These are phyloP conservation scores for Flagelloscypha sp. DNA, from an alignment of 768 basidiomycete species.

Conservation along the genomic window DNA sequence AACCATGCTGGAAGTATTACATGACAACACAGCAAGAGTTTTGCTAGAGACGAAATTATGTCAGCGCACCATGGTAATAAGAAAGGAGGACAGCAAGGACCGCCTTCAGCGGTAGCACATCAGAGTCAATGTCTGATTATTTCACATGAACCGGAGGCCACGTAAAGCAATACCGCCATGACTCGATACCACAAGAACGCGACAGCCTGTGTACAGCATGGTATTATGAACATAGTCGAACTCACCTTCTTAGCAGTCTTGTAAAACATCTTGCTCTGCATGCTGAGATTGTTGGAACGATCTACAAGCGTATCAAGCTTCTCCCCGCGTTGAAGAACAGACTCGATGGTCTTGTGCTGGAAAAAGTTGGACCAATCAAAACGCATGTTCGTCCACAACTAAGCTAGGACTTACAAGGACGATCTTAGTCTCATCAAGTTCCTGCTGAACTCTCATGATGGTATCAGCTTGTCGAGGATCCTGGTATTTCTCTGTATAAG, in stretches of 20 bases:
- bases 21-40: slow-evolving; percentile 91
- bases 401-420: slow-evolving; percentile 58
- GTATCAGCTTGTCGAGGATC: slow-evolving; percentile 96
- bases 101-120: no score
- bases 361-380: slow-evolving; percentile 1
- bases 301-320: slow-evolving; percentile 94
- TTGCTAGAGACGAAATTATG: slow-evolving; percentile 48
- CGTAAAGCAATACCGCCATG: no score
- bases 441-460: slow-evolving; percentile 97
- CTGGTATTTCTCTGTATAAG: slow-evolving; percentile 91
- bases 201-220: not conserved
- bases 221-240: not conserved
- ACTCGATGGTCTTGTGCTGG: slow-evolving; percentile 99
- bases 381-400: not conserved
- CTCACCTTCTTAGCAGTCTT: slow-evolving; percentile 98
- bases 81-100: not conserved
- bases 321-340: slow-evolving; percentile 92
- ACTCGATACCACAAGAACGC: not conserved
- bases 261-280: slow-evolving; percentile 97
- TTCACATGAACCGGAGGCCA: no score
- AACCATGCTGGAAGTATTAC: slow-evolving; percentile 39
- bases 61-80: slow-evolving; percentile 8
- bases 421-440: slow-evolving; percentile 98
- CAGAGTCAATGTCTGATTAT: no score
- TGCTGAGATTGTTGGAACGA: slow-evolving; percentile 78